Evolutionary conservation across 2,329 filamentous ascomycete species (phyloP), one percentile per base, ranked within the genome.

Genomic region (Byssothecium circinans): DNA sequence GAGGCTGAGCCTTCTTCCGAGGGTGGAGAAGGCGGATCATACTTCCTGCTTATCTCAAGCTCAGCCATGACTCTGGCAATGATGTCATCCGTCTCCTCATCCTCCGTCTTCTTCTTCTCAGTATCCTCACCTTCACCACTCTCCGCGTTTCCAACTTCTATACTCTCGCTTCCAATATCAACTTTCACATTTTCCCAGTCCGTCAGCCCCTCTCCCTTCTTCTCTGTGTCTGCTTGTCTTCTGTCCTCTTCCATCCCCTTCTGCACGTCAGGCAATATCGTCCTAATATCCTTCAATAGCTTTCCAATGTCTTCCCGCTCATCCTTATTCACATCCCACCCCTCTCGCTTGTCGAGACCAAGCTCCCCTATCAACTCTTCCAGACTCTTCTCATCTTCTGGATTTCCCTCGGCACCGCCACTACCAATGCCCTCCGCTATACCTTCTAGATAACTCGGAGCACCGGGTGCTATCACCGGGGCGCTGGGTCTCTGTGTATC

Each of bases 301-400:
- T 56, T 61, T 22, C 67, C 63, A 8, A 78, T 67, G 56, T 75
- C 67, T 41, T 66, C 65, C 41, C 72, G 62, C 43, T 78, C 76
- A 30, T 69, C 61, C 8, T 57, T 61, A 18, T 65, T 59, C 6
- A 77, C 47, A 42, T 69, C 69, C 70, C 73, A 76, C 34, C 74
- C 65, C 39, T 71, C 70, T 39, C 62, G 54, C 20, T 22, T 22
- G 7, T 60, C 60, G 17, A 25, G 20, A 22, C 64, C 58, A 3
- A 79, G 55, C 49, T 78, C 74, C 14, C 62, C 65, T 6, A 79
- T 56, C 17, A 79, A 53, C 44, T 77, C 73, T 25, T 78, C 76
- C n/a, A 79, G 55, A 20, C 66, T 74, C 55, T 70, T 70, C 47
- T 76, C 76, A 44, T 77, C 73, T 41, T 70, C 72, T 17, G 59